A percentile compares a stretch with the other conserved stretches of the same genome.
phyloP scores from a whole-genome alignment of 192 early-diverging fungal species.

The Funneliformis mosseae region DNA sequence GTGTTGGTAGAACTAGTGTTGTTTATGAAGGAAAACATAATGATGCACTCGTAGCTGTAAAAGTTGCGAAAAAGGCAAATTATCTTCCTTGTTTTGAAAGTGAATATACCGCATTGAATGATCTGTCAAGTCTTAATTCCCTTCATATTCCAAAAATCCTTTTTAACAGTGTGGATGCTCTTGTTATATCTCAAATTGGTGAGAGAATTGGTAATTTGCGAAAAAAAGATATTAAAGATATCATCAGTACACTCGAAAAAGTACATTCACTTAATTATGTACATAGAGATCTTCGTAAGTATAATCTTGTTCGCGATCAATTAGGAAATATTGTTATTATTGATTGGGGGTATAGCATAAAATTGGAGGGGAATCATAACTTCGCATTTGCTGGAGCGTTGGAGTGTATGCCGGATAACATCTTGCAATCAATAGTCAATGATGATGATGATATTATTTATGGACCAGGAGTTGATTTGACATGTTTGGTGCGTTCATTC shows the following conservation, averaged over 20 bases:
- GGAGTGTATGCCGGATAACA: slow-evolving; percentile 4
- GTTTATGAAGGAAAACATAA: slow-evolving; percentile 26
- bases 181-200: background rate
- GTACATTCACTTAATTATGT: background rate
- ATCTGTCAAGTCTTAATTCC: background rate
- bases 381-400: slow-evolving; percentile 12
- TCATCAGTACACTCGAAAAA: background rate
- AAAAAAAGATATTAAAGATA: slow-evolving; percentile 23
- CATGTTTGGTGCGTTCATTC: slow-evolving; percentile 10
- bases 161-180: background rate
- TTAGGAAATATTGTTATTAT: background rate
- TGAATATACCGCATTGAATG: background rate
- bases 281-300: slow-evolving; percentile 13
- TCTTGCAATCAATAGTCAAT: background rate
- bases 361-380: background rate
- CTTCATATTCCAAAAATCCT: slow-evolving; percentile 25
- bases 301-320: slow-evolving; percentile 12
- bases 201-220: slow-evolving; percentile 16
- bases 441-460: background rate
- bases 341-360: slow-evolving; percentile 23
- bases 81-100: slow-evolving; percentile 25
- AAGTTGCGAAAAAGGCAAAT: slow-evolving; percentile 13
- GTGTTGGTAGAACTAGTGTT: slow-evolving; percentile 17
- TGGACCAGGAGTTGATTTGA: slow-evolving; percentile 18
- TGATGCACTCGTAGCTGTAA: slow-evolving; percentile 6